Conservation (phyloP, 495 filamentous ascomycete genomes). For the Aspergillus funiculosus region DNA sequence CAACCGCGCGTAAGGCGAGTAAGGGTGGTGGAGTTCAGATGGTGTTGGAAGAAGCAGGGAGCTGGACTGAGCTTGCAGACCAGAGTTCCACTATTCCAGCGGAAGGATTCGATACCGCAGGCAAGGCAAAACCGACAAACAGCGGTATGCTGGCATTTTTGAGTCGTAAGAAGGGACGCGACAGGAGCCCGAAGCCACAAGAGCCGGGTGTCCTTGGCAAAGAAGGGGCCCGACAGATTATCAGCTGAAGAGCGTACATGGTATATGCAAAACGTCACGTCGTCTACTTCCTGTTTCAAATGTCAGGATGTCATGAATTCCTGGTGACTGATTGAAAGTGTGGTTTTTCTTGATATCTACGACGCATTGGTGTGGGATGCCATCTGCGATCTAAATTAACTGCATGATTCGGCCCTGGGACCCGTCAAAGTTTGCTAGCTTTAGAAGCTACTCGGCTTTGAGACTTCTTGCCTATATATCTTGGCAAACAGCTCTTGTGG, state of each 20-base stretch:
- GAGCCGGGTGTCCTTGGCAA: slow-evolving; percentile 92
- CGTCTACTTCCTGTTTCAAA: too few relatives aligned
- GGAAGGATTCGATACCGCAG: slow-evolving; percentile 48
- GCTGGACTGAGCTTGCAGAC: slow-evolving; percentile 83
- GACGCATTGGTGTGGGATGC: too few relatives aligned
- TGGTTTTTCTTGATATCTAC: too few relatives aligned
- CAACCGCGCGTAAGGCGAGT: slow-evolving; percentile 54
- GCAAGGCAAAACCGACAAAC: slow-evolving; percentile 46
- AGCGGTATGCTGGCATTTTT: slow-evolving; percentile 88
- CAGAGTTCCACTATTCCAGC: slow-evolving; percentile 71
- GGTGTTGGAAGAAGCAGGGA: slow-evolving; percentile 79
- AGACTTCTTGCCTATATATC: too few relatives aligned
- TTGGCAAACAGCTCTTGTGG: too few relatives aligned
- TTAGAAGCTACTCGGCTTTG: too few relatives aligned
- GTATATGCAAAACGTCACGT: too few relatives aligned
- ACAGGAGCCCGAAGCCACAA: slow-evolving; percentile 87
- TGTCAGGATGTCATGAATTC: too few relatives aligned
- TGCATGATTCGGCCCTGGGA: too few relatives aligned
- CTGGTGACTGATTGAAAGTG: too few relatives aligned
- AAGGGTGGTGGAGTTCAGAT: slow-evolving; percentile 85
- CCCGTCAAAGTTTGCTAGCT: too few relatives aligned
- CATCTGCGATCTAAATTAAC: too few relatives aligned
- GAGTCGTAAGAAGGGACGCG: slow-evolving; percentile 79
- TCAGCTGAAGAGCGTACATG: slow-evolving; percentile 27
- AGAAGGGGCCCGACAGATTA: slow-evolving; percentile 72